phyloP scores from a whole-genome alignment of 139 green algal genomes.

The Chlorella sp. region DNA sequence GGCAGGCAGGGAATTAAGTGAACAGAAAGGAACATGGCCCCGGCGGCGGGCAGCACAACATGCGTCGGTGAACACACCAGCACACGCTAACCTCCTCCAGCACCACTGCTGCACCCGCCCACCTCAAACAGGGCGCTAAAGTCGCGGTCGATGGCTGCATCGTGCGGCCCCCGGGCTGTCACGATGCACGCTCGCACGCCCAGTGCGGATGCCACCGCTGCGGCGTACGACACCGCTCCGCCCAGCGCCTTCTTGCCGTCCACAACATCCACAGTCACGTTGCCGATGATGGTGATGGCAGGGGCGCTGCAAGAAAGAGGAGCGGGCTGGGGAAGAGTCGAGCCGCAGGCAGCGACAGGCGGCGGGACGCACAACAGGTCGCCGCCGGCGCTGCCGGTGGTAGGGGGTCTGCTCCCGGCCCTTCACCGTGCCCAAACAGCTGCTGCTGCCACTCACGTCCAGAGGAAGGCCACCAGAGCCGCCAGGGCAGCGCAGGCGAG shows the following conservation, averaged over 20 bases:
- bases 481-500: too few relatives aligned
- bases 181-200: slow-evolving; percentile 76
- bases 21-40: too few relatives aligned
- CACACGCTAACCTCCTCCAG: too few relatives aligned
- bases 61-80: too few relatives aligned
- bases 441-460: too few relatives aligned
- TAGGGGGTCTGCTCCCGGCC: neutral
- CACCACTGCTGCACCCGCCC: neutral
- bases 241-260: slow-evolving; percentile 71
- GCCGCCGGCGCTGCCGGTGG: neutral
- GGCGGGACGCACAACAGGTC: too few relatives aligned
- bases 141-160: slow-evolving; percentile 57
- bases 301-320: slow-evolving; percentile 3
- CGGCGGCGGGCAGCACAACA: too few relatives aligned
- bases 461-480: too few relatives aligned
- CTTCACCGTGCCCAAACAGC: too few relatives aligned
- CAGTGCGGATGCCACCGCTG: slow-evolving; percentile 61
- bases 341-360: too few relatives aligned
- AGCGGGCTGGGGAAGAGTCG: too few relatives aligned
- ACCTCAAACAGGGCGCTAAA: slow-evolving; percentile 38
- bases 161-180: slow-evolving; percentile 61
- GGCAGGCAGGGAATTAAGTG: too few relatives aligned
- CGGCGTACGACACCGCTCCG: slow-evolving; percentile 81
- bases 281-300: slow-evolving; percentile 67
- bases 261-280: slow-evolving; percentile 82